Percentiles rank a stretch among this genome's conserved stretches.
phyloP scores from a whole-genome alignment of 2,329 filamentous ascomycete species.

The Leptographium galeiforme region DNA sequence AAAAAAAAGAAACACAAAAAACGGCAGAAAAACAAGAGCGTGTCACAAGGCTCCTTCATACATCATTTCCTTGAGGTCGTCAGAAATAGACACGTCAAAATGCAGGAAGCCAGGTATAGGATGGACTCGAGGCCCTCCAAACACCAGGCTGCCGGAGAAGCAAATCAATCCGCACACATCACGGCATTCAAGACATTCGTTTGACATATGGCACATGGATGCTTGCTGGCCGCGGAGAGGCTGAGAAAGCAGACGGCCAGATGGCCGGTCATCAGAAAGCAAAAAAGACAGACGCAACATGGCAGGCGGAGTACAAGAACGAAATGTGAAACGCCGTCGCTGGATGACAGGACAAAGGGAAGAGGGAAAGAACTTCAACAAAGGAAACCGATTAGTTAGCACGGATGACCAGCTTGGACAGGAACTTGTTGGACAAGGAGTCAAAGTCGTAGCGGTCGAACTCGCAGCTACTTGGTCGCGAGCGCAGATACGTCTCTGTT shows the following conservation, averaged over 20 bases:
- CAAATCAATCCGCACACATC: conserved; percentile 1
- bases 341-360: conserved; percentile 13
- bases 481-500: conserved; percentile 73
- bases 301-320: not conserved
- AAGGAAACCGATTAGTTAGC: conserved; percentile 49
- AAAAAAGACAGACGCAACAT: not conserved
- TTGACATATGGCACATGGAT: conserved; percentile 3
- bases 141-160: conserved; percentile 1
- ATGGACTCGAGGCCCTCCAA: not conserved
- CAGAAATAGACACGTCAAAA: conserved; percentile 1
- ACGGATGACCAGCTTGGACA: conserved; percentile 90
- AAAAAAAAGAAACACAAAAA: not conserved
- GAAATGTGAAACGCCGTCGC: conserved; percentile 16
- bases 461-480: conserved; percentile 56
- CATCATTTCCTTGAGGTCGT: conserved; percentile 2
- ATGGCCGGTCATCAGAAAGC: not conserved
- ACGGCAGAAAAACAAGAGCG: conserved; percentile 1
- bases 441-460: conserved; percentile 92
- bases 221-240: conserved; percentile 2
- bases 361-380: not conserved
- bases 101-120: not conserved
- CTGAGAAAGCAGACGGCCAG: not conserved
- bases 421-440: conserved; percentile 90
- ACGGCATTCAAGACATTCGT: conserved; percentile 1
- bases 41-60: conserved; percentile 1